Base-by-base conservation (phyloP, 2,329 filamentous ascomycete genomes). In the Pseudomassariella vexata region DNA sequence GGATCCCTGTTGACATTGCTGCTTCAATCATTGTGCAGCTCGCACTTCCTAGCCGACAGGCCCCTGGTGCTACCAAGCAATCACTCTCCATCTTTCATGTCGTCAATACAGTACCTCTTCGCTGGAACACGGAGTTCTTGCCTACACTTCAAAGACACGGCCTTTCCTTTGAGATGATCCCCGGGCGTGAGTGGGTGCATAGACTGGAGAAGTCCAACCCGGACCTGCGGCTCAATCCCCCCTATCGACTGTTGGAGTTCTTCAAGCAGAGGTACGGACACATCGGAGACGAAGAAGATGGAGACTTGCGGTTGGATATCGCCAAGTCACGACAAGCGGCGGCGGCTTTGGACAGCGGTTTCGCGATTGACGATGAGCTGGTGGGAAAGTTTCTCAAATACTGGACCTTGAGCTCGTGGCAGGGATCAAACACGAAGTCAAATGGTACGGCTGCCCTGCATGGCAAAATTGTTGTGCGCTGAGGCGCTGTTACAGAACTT, bases 51-150 rank as follows among this genome's bases (percentile, higher is more conserved):
- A 49, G 58, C 9, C 41, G 62, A 9, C 53, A 62, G 25, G 47
- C 62, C 9, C 44, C 46, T 1, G 42, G 45, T 8, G 27, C 54
- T 5, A 34, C 32, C 10, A 30, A 31, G 6, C 34, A 42, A 46
- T 14, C 40, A 16, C 38, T 27, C 9, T 34, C 5, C 11, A 38
- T 3, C 31, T 24, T 9, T 12, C 7, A 9, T 6, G 12, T 10
- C 9, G 19, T 19, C 6, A 76, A 76, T 36, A 62, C 63, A 0
- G 49, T 41, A 6, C 50, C 56, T 1, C 65, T 72, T 41, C 57
- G 65, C 19, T 77, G 70, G 70, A 71, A 66, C 0, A 36, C 56
- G 0, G 66, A 75, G 30, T 49, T 79, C 3, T 59, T 79, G 0
- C 72, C 72, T 2, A 60, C 62, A 4, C 50, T 79, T 6, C 50